These are phyloP conservation scores for Penicillium flavigenum DNA, from an alignment of 495 filamentous ascomycete genomes.

Conservation along the genomic window DNA sequence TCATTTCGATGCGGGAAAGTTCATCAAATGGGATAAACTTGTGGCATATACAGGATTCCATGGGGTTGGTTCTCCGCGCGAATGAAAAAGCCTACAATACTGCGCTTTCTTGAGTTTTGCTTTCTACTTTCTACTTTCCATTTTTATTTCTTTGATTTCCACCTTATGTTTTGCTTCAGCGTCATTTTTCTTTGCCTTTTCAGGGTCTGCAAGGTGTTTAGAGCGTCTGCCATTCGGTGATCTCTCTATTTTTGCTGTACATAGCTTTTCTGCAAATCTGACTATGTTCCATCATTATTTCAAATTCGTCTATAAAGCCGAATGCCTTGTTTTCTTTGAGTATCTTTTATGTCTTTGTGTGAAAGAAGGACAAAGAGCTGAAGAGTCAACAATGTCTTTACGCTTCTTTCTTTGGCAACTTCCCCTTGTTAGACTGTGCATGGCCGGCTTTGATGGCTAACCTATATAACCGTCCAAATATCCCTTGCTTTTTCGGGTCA, in stretches of 20 bases:
- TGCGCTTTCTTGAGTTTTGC: background rate
- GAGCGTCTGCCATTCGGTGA: slow-evolving; percentile 30
- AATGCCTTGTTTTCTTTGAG: background rate
- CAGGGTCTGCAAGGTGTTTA: slow-evolving; percentile 33
- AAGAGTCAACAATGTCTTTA: background rate
- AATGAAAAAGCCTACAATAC: slow-evolving; percentile 8
- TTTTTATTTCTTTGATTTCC: slow-evolving; percentile 8
- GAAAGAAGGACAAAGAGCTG: background rate
- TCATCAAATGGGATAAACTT: slow-evolving; percentile 6
- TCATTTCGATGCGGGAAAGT: slow-evolving; percentile 5
- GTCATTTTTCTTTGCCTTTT: slow-evolving; percentile 13
- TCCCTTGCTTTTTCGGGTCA: background rate
- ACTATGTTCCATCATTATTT: slow-evolving; percentile 9
- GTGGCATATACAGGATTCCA: slow-evolving; percentile 6
- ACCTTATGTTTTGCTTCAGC: slow-evolving; percentile 11
- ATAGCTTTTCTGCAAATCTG: slow-evolving; percentile 26
- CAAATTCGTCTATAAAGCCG: background rate
- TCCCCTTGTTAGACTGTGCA: background rate
- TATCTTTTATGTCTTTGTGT: background rate
- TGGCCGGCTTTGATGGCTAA: background rate
- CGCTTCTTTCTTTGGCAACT: background rate
- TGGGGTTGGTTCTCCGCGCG: slow-evolving; percentile 2
- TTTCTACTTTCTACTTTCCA: background rate
- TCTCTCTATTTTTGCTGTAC: slow-evolving; percentile 27
- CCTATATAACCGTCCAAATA: background rate